Evolutionary conservation across 106 monocot species (phyloP), one percentile per base, ranked within the genome.

Genomic region (Apostasia ramifera): DNA sequence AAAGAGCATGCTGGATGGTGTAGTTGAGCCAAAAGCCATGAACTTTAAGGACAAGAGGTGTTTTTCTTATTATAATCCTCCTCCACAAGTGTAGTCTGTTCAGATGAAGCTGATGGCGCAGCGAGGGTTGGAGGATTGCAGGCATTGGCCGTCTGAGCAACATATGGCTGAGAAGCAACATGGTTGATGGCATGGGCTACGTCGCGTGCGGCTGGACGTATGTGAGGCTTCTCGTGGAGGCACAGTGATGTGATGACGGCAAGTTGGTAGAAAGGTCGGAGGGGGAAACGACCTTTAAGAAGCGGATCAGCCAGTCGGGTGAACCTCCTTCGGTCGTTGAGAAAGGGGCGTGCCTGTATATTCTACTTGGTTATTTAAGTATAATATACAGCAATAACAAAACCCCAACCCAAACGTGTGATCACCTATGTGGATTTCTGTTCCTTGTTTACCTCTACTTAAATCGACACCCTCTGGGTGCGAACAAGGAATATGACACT

Each of bases 251-350:
- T 79, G 48, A 92, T 62, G 3, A 77, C 75, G 10, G 65, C 72
- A 10, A 92, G 49, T 70, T 92, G 88, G 76, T 83, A 79, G 59
- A 88, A 75, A 37, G 85, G 61, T 6, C 92, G 88, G 6, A 70
- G 1, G 0, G 92, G 92, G 72, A 63, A 86, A 49, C 74, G 74
- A 15, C 88, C 88, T 63, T 70, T 69, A 41, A 92, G 76, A 66
- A 63, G 46, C 5, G 88, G 88, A 63, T 92, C 92, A 1, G 81
- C 92, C 42, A 92, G 66, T 39, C 67, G 63, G 46, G 41, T 52
- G 40, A 79, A 83, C 39, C 71, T 67, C 71, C 77, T 83, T 47
- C 72, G 71, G 42, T 88, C 82, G 3, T 75, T 83, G 58, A 92
- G 81, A 52, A 77, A 85, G 9, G 88, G 88, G 1, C 76, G 85